These are phyloP conservation scores for Coccinonectria pachysandricola DNA, from an alignment of 2,329 filamentous ascomycete species.

Conservation along the genomic window DNA sequence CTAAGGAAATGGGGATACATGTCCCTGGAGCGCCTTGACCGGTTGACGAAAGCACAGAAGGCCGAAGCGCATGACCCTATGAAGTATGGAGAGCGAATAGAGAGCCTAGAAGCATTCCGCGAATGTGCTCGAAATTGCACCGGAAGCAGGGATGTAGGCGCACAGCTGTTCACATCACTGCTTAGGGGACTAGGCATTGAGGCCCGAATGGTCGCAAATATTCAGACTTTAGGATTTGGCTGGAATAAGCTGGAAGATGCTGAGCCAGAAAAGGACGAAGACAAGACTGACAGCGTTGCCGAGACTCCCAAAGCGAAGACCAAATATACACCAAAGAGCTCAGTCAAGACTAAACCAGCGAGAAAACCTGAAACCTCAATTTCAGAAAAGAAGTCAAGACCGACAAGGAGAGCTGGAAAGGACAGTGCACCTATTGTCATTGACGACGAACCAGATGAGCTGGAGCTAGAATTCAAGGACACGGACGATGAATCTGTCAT, in stretches of 20 bases:
- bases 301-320: slow-evolving; percentile 3
- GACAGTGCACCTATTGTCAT: slow-evolving; percentile 4
- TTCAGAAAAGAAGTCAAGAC: slow-evolving; percentile 8
- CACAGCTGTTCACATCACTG: slow-evolving; percentile 82
- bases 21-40: slow-evolving; percentile 61
- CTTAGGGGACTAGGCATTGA: slow-evolving; percentile 73
- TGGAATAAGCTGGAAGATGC: slow-evolving; percentile 84
- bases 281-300: slow-evolving; percentile 1
- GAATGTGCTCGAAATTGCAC: slow-evolving; percentile 56
- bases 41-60: slow-evolving; percentile 61
- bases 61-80: slow-evolving; percentile 50
- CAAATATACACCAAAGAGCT: slow-evolving; percentile 3
- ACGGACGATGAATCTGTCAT: slow-evolving; percentile 51
- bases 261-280: slow-evolving; percentile 35
- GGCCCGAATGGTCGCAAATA: slow-evolving; percentile 68
- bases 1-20: slow-evolving; percentile 87
- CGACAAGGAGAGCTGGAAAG: slow-evolving; percentile 3
- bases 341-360: slow-evolving; percentile 1
- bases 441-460: slow-evolving; percentile 35
- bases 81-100: slow-evolving; percentile 67
- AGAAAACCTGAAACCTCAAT: slow-evolving; percentile 4
- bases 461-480: slow-evolving; percentile 30
- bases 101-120: slow-evolving; percentile 57
- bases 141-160: slow-evolving; percentile 79
- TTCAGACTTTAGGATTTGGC: slow-evolving; percentile 82